phyloP scores from a whole-genome alignment of 2,329 filamentous ascomycete genomes.

The Ilyonectria sp. region DNA sequence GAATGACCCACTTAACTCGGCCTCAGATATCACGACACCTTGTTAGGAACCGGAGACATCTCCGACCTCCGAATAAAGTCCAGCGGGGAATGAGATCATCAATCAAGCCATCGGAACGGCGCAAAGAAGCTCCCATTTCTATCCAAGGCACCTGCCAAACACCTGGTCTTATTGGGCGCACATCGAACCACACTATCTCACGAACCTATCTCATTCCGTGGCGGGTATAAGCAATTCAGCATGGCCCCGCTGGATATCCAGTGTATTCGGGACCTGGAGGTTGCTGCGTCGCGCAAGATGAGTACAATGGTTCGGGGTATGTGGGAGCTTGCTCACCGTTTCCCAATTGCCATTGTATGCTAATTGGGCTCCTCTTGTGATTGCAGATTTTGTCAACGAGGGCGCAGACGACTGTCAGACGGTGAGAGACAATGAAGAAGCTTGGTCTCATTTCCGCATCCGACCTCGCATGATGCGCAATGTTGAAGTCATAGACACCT shows the following conservation, averaged over 20 bases:
- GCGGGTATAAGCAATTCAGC: not conserved
- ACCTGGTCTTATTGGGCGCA: too few relatives aligned
- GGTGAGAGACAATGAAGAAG: constrained; percentile 21
- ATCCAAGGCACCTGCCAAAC: constrained; percentile 8
- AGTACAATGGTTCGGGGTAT: constrained; percentile 25
- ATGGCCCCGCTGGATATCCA: constrained; percentile 19
- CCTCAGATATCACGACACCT: not conserved
- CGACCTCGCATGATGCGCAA: constrained; percentile 26
- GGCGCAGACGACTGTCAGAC: constrained; percentile 29
- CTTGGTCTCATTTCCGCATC: constrained; percentile 27
- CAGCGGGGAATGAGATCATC: not conserved
- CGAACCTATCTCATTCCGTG: not conserved
- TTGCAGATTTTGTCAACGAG: constrained; percentile 26
- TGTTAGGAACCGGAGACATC: not conserved
- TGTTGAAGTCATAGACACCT: constrained; percentile 19
- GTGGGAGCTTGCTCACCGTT: not conserved
- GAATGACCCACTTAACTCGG: constrained; percentile 10
- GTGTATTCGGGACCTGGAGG: constrained; percentile 26
- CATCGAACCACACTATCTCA: not conserved
- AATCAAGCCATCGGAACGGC: not conserved
- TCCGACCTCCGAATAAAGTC: not conserved
- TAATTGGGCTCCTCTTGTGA: not conserved
- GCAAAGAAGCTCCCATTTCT: not conserved
- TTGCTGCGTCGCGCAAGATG: constrained; percentile 24
- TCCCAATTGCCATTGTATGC: not conserved